phyloP scores from a whole-genome alignment of 2,329 filamentous ascomycete genomes.

The Fusarium chlamydosporum region DNA sequence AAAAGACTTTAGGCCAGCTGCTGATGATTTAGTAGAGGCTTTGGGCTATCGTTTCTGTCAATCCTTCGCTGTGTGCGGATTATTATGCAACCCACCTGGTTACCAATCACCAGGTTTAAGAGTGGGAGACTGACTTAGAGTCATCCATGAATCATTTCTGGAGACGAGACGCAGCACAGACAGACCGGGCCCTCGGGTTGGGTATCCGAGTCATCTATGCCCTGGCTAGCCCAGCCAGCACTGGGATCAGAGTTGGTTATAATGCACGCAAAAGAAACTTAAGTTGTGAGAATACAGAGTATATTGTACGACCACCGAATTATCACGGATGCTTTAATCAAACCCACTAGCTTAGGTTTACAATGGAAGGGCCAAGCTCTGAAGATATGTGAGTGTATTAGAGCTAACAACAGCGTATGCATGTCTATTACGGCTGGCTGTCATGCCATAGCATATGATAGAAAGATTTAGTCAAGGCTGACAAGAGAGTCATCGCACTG shows the following conservation, averaged over 20 bases:
- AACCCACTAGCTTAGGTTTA: not conserved
- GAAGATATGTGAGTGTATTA: no score
- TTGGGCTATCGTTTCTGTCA: no score
- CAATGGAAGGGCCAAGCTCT: no score
- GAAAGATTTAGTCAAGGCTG: not conserved
- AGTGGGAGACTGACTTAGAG: constrained; percentile 12
- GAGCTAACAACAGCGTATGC: not conserved
- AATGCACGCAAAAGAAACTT: not conserved
- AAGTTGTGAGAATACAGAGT: not conserved
- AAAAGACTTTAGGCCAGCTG: no score
- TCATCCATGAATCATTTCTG: constrained; percentile 16
- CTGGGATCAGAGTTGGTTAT: not conserved
- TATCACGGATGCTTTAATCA: not conserved
- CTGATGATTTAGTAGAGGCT: no score
- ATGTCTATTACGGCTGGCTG: not conserved
- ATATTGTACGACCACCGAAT: not conserved
- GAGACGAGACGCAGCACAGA: constrained; percentile 30
- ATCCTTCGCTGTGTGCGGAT: no score
- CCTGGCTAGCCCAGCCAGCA: constrained; percentile 20
- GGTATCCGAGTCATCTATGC: constrained; percentile 23
- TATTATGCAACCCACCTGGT: no score
- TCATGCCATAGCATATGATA: constrained; percentile 1
- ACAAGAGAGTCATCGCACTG: not conserved
- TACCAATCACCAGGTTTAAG: constrained; percentile 5
- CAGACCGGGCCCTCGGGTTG: constrained; percentile 28